phyloP scores from a whole-genome alignment of 805 yeast genomes.

The Metschnikowia koreensis region DNA sequence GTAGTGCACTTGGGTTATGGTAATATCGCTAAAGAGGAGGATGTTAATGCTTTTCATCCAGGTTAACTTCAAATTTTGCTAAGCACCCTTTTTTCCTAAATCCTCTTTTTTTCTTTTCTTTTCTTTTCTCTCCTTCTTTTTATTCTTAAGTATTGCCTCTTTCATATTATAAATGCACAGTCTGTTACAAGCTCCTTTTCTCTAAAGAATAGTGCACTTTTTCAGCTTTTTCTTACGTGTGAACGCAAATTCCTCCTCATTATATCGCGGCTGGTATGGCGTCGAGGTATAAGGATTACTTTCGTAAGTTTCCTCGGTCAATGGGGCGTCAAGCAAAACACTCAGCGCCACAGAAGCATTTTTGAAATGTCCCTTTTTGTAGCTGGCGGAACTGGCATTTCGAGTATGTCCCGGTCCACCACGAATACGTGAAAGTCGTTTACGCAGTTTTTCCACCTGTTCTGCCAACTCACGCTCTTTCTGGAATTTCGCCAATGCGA shows the following conservation, averaged over 20 bases:
- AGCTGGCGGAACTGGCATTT: slow-evolving; percentile 18
- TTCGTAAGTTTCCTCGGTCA: slow-evolving; percentile 31
- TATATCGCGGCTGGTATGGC: slow-evolving; percentile 23
- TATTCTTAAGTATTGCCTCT: no score
- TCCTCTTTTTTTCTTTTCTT: no score
- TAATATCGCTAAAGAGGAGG: no score
- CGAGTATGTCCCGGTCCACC: slow-evolving; percentile 23
- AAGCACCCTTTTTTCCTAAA: no score
- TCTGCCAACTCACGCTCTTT: slow-evolving; percentile 35
- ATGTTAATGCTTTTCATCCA: no score
- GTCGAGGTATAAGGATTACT: slow-evolving; percentile 35
- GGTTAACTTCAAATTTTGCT: no score
- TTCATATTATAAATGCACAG: no score
- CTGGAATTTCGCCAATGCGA: slow-evolving; percentile 50
- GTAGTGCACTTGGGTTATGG: no score
- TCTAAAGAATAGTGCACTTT: slow-evolving; percentile 29
- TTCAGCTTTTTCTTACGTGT: slow-evolving; percentile 32
- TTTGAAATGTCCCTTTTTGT: slow-evolving; percentile 36
- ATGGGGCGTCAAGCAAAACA: slow-evolving; percentile 38
- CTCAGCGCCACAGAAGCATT: slow-evolving; percentile 37
- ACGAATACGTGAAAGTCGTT: slow-evolving; percentile 34
- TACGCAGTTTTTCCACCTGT: slow-evolving; percentile 35
- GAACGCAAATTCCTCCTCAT: slow-evolving; percentile 44
- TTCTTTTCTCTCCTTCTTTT: no score
- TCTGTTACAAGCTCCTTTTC: neutral